Evolutionary conservation across 495 filamentous ascomycete genomes (phyloP).

Genomic region (Opeltia flavorubescens): DNA sequence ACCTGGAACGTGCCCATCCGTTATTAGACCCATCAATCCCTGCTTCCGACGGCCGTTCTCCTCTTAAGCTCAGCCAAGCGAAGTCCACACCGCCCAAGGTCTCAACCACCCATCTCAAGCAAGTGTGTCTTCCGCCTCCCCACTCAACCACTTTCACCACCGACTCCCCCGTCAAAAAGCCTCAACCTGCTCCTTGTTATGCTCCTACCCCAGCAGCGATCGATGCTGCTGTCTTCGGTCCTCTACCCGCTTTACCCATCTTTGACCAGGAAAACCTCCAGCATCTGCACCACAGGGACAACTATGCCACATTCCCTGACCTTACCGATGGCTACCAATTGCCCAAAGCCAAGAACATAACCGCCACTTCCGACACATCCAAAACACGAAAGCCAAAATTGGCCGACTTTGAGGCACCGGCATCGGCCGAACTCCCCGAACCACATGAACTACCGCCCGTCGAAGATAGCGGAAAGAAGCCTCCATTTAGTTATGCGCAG

Average conservation of each 20-base stretch:
- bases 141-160: constrained; percentile 48
- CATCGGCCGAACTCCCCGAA: constrained; percentile 42
- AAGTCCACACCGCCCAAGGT: constrained; percentile 29
- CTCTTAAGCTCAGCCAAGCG: constrained; percentile 35
- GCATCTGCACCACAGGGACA: constrained; percentile 31
- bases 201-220: constrained; percentile 32
- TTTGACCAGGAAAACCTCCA: constrained; percentile 54
- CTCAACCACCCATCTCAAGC: constrained; percentile 26
- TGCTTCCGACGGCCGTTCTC: constrained; percentile 40
- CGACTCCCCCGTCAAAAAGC: constrained; percentile 78
- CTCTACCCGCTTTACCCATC: constrained; percentile 37
- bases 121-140: constrained; percentile 61
- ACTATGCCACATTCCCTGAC: constrained; percentile 37
- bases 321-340: constrained; percentile 45
- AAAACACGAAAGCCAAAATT: constrained; percentile 59
- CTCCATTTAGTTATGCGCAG: constrained; percentile 82
- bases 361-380: constrained; percentile 62
- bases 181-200: constrained; percentile 44
- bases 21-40: constrained; percentile 41
- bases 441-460: constrained; percentile 66
- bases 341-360: constrained; percentile 42
- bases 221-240: constrained; percentile 51
- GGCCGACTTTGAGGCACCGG: constrained; percentile 33
- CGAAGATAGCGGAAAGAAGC: constrained; percentile 79
- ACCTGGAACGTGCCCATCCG: constrained; percentile 29